Evolutionary conservation across 2,329 filamentous ascomycete genomes (phyloP).

Genomic region (Colletotrichum ledebouriae): DNA sequence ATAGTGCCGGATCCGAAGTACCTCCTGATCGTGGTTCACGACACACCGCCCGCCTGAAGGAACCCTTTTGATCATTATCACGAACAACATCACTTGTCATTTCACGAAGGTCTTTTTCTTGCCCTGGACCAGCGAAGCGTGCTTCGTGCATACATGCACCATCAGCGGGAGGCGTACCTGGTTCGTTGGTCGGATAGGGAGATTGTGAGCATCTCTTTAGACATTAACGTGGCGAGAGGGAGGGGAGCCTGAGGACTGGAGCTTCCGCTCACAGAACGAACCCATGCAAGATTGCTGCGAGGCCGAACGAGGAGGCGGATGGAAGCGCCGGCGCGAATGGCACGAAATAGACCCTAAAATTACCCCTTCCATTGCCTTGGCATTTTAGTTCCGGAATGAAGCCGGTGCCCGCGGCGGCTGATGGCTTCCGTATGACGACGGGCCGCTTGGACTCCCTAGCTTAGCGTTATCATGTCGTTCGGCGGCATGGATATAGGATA

Average conservation of each 20-base stretch:
- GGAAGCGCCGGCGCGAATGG: conserved; percentile 14
- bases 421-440: conserved; percentile 10
- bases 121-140: neutral
- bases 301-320: conserved; percentile 2
- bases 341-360: conserved; percentile 41
- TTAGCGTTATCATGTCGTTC: conserved; percentile 9
- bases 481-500: conserved; percentile 19
- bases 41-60: conserved; percentile 77
- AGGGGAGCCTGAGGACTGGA: conserved; percentile 1
- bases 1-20: conserved; percentile 87
- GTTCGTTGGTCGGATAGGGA: neutral
- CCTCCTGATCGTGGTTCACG: conserved; percentile 83
- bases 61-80: neutral
- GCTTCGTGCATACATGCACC: neutral
- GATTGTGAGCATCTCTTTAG: neutral
- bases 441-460: conserved; percentile 11
- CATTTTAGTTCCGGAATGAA: conserved; percentile 18
- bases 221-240: neutral
- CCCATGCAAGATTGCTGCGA: conserved; percentile 1
- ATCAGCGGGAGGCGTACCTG: neutral
- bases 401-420: conserved; percentile 23
- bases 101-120: conserved; percentile 12
- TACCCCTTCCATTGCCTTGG: conserved; percentile 11
- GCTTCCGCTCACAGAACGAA: neutral
- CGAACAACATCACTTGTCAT: neutral